Evolutionary conservation across 352 stramenopile genomes (phyloP), one percentile per base, ranked within the genome.

Genomic region (Globisporangium nodosum): DNA sequence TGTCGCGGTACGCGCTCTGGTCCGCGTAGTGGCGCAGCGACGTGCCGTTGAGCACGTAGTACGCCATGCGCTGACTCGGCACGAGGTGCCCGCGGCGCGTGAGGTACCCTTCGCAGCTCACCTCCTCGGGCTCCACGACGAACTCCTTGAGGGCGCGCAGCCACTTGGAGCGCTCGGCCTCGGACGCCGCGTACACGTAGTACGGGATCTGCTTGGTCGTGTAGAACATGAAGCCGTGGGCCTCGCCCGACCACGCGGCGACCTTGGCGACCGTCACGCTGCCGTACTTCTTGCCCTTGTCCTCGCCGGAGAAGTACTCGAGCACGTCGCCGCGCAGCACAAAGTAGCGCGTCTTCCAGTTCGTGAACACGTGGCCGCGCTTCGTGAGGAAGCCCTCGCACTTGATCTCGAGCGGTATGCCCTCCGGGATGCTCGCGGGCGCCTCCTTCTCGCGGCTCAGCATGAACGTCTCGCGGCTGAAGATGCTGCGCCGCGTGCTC

Each of bases 291-390:
- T 94, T 94, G 39, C 65, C 72, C 67, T 94, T 95, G 57, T 92
- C 84, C 62, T 94, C 86, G 43, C 79, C 74, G 2, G 82, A 76
- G 47, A 91, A 95, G 60, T 95, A 95, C 58, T 93, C 85, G 49
- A 95, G 66, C 51, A 91, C 77, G 35, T 93, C 88, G 11, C 81
- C 79, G 21, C 83, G 74, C 45, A 96, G 64, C 37, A 89, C 88
- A 62, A 96, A 96, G 70, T 93, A 96, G 24, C 87, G 81, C 58
- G 85, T 96, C 69, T 94, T 96, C 87, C 87, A 96, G 68, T 91
- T 96, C 30, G 85, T 96, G 51, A 94, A 92, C 65, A 94, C 74
- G 67, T 96, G 87, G 33, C 87, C 87, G 52, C 85, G 76, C 69
- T 96, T 96, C 15, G 85, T 94, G 18, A 96, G 57, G 49, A 90